Base-by-base conservation (phyloP, 1,284 basidiomycete genomes). In the Ceratobasidium sp. region DNA sequence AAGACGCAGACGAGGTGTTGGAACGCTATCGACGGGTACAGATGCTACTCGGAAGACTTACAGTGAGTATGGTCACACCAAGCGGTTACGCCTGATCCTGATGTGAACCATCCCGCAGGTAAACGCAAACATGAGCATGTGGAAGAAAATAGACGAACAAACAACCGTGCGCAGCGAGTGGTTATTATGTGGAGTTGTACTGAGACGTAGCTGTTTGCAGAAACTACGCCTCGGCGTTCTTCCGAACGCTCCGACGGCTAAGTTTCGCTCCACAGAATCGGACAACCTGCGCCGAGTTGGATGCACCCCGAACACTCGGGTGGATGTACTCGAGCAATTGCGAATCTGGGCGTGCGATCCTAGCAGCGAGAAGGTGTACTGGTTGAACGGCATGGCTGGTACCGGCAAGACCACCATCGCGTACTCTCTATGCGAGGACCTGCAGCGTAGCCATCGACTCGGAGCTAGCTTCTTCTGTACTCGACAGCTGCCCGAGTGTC, bases 401-500 rank as follows among this genome's bases (percentile, higher is more conserved):
- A n/a, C n/a, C n/a, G 57, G 69, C 7, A 73, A 73, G 44, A 73
- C 69, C 5, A 67, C 65, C 6, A 52, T 67, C 23, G 20, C 46
- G 16, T 67, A 54, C 33, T 52, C 41, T 12, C 14, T 73, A 8
- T 59, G 41, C 23, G 35, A 73, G 4, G 7, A 4, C 2, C 38
- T 73, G 52, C 38, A 46, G 27, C 16, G 20, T 10, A 8, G 14
- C n/a, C 20, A 35, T 10, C n/a, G 16, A 16, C 57, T 73, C 3
- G 69, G 33, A 20, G 69, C 69, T 2, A 73, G 69, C 44, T 73
- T 73, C 35, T 73, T 73, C 57, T 73, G 69, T 33, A 30, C 54
- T 20, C 35, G 69, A 16, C 41, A 44, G 38, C 57, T 44, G 5
- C 41, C 38, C 2, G 57, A 73, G 27, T 73, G 69, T 27, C 55